phyloP scores from a whole-genome alignment of 257 asterid genomes.

The Handroanthus guayacan region DNA sequence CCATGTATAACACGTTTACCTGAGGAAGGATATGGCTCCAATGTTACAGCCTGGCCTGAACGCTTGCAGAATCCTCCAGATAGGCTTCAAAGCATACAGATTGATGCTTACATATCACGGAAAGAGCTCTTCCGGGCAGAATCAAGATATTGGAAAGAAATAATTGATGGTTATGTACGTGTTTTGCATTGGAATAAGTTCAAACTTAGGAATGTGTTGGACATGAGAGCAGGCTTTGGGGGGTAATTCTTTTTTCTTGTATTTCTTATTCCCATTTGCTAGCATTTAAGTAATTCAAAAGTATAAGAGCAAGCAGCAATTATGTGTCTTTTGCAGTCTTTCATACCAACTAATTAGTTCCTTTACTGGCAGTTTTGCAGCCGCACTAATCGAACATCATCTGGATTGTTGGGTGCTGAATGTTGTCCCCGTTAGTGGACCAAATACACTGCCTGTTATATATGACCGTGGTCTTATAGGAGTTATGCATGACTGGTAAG shows the following conservation, averaged over 20 bases:
- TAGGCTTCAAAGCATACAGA: conserved; percentile 85
- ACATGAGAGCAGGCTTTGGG: conserved; percentile 98
- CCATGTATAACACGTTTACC: conserved; percentile 83
- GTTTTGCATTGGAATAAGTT: conserved; percentile 65
- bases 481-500: conserved; percentile 96
- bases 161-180: conserved; percentile 67
- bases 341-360: conserved; percentile 27
- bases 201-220: conserved; percentile 86
- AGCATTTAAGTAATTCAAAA: conserved; percentile 3
- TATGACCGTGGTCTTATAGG: conserved; percentile 96
- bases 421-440: conserved; percentile 93
- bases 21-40: conserved; percentile 80
- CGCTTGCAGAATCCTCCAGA: conserved; percentile 89
- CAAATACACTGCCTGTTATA: conserved; percentile 90
- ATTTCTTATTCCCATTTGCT: conserved; percentile 14
- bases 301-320: neutral
- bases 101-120: conserved; percentile 80
- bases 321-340: conserved; percentile 1
- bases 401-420: conserved; percentile 92
- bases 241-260: conserved; percentile 58
- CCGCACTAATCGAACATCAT: conserved; percentile 75
- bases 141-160: conserved; percentile 83
- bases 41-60: conserved; percentile 81
- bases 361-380: conserved; percentile 75
- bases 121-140: conserved; percentile 85